Conservation (phyloP, 768 basidiomycete species). For the Psilocybe tampanensis region DNA sequence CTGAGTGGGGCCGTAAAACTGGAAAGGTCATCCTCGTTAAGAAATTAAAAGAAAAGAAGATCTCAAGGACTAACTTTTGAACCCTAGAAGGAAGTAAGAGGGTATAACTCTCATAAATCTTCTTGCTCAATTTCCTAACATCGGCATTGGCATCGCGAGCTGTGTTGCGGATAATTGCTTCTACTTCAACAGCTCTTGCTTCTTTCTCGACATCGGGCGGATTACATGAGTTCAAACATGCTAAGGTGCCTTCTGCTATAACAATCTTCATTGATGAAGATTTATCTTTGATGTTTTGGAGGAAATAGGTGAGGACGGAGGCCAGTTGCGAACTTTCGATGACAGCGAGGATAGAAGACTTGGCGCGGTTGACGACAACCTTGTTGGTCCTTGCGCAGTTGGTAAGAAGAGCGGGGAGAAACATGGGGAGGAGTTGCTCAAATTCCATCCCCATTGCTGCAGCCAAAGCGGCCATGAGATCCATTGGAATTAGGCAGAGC, state of each 20-base stretch:
- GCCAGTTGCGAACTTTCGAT: constrained; percentile 72
- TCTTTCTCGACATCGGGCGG: constrained; percentile 81
- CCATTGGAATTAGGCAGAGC: constrained; percentile 67
- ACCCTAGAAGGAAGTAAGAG: constrained; percentile 68
- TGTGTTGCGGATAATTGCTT: constrained; percentile 65
- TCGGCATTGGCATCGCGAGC: constrained; percentile 78
- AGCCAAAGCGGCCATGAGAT: constrained; percentile 58
- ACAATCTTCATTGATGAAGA: constrained; percentile 62
- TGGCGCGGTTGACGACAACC: constrained; percentile 70
- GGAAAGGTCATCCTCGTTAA: not conserved
- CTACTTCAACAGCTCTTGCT: constrained; percentile 61
- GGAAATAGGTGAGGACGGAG: constrained; percentile 60
- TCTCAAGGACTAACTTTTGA: constrained; percentile 47
- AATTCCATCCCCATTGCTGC: constrained; percentile 61
- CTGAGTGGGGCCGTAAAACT: constrained; percentile 78
- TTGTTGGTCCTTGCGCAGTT: constrained; percentile 80
- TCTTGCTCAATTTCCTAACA: constrained; percentile 66
- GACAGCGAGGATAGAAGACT: constrained; percentile 57
- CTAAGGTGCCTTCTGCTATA: constrained; percentile 65
- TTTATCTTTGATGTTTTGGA: constrained; percentile 68
- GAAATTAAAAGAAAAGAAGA: not conserved
- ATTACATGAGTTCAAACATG: constrained; percentile 74
- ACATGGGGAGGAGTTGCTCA: constrained; percentile 65
- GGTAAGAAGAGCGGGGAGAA: constrained; percentile 67
- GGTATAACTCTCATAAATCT: constrained; percentile 78